Base-by-base conservation (phyloP, 148 eudicot genomes). In the Fallopia convolvulus region DNA sequence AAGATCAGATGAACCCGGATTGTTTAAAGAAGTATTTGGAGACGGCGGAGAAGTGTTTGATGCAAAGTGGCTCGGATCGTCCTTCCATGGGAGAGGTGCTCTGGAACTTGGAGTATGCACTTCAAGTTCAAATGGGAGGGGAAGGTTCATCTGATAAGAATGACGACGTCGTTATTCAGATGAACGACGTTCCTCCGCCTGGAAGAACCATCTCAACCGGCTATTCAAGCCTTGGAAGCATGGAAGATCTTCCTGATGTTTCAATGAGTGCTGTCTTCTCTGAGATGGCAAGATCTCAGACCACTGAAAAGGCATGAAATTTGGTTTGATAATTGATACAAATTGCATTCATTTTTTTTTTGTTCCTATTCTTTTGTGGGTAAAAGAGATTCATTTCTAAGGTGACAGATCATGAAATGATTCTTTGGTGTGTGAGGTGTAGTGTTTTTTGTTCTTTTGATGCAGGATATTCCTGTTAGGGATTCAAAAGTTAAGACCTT, bases 71-170 rank as follows among this genome's bases (percentile, higher is more conserved):
- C 3, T 91, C 88, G 13, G 98, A 94, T 78, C 85, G 98, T 79
- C 98, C 98, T 7, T 81, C 98, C 18, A 92, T 94, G 96, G 98
- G 98, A 33, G 98, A 94, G 72, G 97, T 94, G 9, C 82, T 94
- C 70, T 94, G 98, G 97, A 94, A 94, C 77, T 84, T 94, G 70
- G 98, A 94, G 83, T 94, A 89, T 50, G 89, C 89, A 0, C 90
- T 94, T 44, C 98, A 94, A 72, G 93, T 94, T n/a, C 98, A 94
- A 73, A 87, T 88, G 79, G 66, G 82, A 79, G 44, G 88, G 90
- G 75, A 93, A 92, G 44, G 88, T 90, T 17, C 92, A 85, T 56
- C 93, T 92, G 73, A 90, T 88, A 78, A 89, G 94, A 76, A 88
- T 84, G 75, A 47, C 11, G 75, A 72, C 0, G 75, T 73, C 5